Evolutionary conservation across 495 filamentous ascomycete species (phyloP).

Genomic region (Articulospora tetracladia): DNA sequence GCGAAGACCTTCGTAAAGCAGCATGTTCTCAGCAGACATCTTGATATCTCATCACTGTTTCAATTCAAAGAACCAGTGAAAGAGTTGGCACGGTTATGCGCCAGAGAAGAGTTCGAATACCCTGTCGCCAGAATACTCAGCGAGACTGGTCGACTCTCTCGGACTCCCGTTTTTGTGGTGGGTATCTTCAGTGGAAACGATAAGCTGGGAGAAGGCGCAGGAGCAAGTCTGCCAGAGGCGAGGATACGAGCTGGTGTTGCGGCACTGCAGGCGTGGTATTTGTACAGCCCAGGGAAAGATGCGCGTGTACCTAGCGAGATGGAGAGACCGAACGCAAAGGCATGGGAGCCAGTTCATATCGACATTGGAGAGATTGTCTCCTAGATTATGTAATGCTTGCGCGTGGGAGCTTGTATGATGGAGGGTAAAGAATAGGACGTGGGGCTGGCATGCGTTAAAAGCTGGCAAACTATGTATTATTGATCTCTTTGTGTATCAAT

Average conservation of each 20-base stretch:
- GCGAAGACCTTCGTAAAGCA: conserved; percentile 76
- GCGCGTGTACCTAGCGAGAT: conserved; percentile 77
- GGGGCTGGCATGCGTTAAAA: background rate
- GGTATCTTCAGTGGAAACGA: conserved; percentile 87
- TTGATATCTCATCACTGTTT: conserved; percentile 75
- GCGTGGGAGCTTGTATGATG: conserved; percentile 17
- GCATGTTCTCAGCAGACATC: conserved; percentile 76
- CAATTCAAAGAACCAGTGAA: conserved; percentile 75
- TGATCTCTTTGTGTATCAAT: conserved; percentile 16
- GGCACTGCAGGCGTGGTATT: conserved; percentile 89
- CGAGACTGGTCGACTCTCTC: conserved; percentile 80
- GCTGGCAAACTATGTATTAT: conserved; percentile 20
- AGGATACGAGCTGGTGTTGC: conserved; percentile 74
- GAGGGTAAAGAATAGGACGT: background rate
- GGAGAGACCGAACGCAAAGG: conserved; percentile 48
- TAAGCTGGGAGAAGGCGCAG: conserved; percentile 83
- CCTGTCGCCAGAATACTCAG: conserved; percentile 82
- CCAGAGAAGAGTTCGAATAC: conserved; percentile 79
- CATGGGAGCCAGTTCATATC: conserved; percentile 82
- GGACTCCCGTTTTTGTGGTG: conserved; percentile 89
- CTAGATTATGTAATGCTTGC: conserved; percentile 10
- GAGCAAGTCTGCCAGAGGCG: conserved; percentile 69
- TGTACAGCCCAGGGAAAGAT: conserved; percentile 72
- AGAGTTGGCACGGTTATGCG: conserved; percentile 76
- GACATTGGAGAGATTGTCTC: conserved; percentile 79